These are phyloP conservation scores for Danielia reshetovae DNA, from an alignment of 805 yeast species.

Conservation along the genomic window DNA sequence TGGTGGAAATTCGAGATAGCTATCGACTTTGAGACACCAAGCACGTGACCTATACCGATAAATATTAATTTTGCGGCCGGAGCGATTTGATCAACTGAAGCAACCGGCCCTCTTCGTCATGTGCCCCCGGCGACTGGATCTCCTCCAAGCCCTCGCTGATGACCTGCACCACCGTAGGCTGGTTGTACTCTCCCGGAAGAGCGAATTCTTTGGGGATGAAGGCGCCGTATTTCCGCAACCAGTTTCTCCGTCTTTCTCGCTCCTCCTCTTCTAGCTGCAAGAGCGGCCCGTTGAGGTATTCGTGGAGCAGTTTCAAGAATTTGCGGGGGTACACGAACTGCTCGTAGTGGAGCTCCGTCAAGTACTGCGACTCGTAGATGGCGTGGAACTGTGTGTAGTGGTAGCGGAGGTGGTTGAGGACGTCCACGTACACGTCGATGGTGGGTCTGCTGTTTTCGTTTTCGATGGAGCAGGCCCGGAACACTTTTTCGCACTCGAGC, in stretches of 20 bases:
- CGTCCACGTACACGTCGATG: slow-evolving; percentile 20
- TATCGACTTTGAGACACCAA: too few relatives aligned
- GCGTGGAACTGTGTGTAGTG: slow-evolving; percentile 35
- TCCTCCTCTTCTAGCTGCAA: slow-evolving; percentile 31
- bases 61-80: too few relatives aligned
- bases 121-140: slow-evolving; percentile 6
- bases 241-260: slow-evolving; percentile 27
- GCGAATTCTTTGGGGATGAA: slow-evolving; percentile 38
- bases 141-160: slow-evolving; percentile 40
- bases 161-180: slow-evolving; percentile 38
- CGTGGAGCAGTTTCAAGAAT: slow-evolving; percentile 27
- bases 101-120: slow-evolving; percentile 8
- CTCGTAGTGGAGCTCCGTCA: slow-evolving; percentile 37
- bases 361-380: slow-evolving; percentile 32
- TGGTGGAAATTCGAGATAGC: too few relatives aligned
- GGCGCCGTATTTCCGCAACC: slow-evolving; percentile 38
- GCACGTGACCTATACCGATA: too few relatives aligned
- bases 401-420: slow-evolving; percentile 26
- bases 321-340: slow-evolving; percentile 35
- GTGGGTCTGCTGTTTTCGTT: slow-evolving; percentile 2
- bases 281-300: slow-evolving; percentile 33
- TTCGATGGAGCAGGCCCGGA: slow-evolving; percentile 1
- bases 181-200: slow-evolving; percentile 34
- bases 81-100: slow-evolving; percentile 7
- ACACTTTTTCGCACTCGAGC: slow-evolving; percentile 11